These are phyloP conservation scores for Ceratocystis colombiana DNA, from an alignment of 2,329 filamentous ascomycete species.

Conservation along the genomic window DNA sequence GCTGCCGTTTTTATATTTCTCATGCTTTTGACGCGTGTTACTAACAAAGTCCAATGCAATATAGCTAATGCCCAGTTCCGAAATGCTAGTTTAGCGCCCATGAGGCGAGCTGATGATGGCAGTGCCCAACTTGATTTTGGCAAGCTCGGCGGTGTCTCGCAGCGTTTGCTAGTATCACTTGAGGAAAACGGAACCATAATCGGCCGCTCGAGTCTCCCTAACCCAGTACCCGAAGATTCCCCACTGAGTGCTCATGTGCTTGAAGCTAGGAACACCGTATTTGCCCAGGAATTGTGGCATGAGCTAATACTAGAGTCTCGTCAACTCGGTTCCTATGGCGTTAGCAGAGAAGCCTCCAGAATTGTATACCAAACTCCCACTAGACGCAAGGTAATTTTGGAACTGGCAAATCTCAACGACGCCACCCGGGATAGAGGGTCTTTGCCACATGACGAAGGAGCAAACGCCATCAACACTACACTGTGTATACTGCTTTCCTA, in stretches of 20 bases:
- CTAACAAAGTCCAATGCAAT: not conserved
- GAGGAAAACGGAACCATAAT: slow-evolving; percentile 45
- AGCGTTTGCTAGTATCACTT: slow-evolving; percentile 58
- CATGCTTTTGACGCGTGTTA: not conserved
- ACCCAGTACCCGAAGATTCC: slow-evolving; percentile 44
- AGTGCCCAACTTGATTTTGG: slow-evolving; percentile 62
- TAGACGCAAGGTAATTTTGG: slow-evolving; percentile 51
- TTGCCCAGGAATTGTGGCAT: slow-evolving; percentile 79
- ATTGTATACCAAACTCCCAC: slow-evolving; percentile 48
- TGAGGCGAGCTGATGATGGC: slow-evolving; percentile 65
- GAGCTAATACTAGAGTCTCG: slow-evolving; percentile 78
- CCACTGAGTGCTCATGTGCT: slow-evolving; percentile 59
- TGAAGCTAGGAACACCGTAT: slow-evolving; percentile 67
- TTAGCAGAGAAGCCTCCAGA: slow-evolving; percentile 51
- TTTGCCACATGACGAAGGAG: slow-evolving; percentile 42
- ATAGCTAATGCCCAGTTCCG: slow-evolving; percentile 48
- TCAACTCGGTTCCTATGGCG: slow-evolving; percentile 57
- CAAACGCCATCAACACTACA: slow-evolving; percentile 55
- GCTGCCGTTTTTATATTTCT: slow-evolving; percentile 27
- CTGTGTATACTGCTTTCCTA: slow-evolving; percentile 69
- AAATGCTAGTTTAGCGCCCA: slow-evolving; percentile 66
- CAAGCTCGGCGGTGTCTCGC: slow-evolving; percentile 40
- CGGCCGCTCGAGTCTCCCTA: slow-evolving; percentile 42
- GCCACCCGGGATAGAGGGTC: slow-evolving; percentile 34
- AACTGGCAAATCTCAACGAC: slow-evolving; percentile 50